A percentile compares a stretch with the other conserved stretches of the same genome.
phyloP scores from a whole-genome alignment of 306 rosid genomes.

The Quillaja saponaria region DNA sequence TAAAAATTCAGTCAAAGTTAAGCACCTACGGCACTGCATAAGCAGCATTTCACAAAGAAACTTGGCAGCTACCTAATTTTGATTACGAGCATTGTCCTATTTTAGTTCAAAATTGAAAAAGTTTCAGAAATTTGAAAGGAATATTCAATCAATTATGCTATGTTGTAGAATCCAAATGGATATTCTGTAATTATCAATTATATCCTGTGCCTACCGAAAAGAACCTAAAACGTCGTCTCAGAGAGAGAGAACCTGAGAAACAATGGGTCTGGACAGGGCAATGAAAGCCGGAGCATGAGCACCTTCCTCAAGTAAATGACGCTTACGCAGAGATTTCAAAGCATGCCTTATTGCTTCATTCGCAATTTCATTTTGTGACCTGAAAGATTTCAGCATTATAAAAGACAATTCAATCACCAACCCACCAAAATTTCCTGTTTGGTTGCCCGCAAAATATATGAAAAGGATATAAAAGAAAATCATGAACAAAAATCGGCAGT shows the following conservation, averaged over 20 bases:
- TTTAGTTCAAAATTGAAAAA: neutral
- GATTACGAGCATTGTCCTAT: neutral
- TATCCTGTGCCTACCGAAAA: neutral
- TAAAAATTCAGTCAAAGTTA: conserved; percentile 1
- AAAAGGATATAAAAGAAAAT: neutral
- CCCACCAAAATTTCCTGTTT: conserved; percentile 6
- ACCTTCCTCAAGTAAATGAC: conserved; percentile 93
- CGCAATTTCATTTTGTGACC: conserved; percentile 62
- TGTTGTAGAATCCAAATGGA: no score
- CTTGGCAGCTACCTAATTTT: no score
- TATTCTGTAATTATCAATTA: neutral
- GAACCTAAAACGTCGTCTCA: conserved; percentile 11
- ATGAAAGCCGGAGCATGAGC: conserved; percentile 86
- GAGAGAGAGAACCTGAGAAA: conserved; percentile 52
- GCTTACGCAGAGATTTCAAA: conserved; percentile 71
- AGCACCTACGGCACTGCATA: no score
- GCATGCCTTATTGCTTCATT: conserved; percentile 75
- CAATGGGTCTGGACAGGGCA: conserved; percentile 75
- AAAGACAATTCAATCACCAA: neutral
- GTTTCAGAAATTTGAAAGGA: neutral
- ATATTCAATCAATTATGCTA: no score
- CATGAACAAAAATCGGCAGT: neutral
- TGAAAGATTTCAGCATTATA: conserved; percentile 30
- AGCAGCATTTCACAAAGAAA: no score
- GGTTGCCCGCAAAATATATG: neutral